Conservation (phyloP, 2,329 filamentous ascomycete species). For the Penicillium fuscoglaucum region DNA sequence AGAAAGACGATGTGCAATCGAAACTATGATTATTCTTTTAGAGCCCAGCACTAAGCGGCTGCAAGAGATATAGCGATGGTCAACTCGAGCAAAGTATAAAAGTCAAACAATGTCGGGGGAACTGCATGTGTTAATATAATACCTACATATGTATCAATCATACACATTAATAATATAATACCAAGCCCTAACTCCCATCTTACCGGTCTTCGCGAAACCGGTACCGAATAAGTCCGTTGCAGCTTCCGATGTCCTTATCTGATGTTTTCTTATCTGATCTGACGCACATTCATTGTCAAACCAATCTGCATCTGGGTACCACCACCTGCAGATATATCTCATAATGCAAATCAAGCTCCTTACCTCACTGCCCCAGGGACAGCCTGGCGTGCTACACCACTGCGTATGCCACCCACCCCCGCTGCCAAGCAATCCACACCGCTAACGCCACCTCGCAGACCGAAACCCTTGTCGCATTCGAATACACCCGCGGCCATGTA, state of each 20-base stretch:
- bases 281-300: constrained; percentile 9
- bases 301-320: neutral
- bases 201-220: neutral
- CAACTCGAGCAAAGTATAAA: neutral
- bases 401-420: constrained; percentile 14
- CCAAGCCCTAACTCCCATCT: constrained; percentile 6
- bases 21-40: neutral
- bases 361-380: constrained; percentile 18
- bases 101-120: neutral
- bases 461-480: constrained; percentile 40
- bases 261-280: constrained; percentile 27
- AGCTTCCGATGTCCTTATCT: constrained; percentile 15
- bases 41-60: neutral
- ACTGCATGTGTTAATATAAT: neutral
- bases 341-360: constrained; percentile 24
- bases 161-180: neutral
- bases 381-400: constrained; percentile 26
- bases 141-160: neutral
- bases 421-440: neutral
- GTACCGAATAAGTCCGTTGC: neutral
- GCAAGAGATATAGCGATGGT: neutral
- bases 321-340: neutral
- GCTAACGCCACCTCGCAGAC: constrained; percentile 28
- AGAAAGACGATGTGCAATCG: neutral
- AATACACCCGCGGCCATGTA: constrained; percentile 33